These are phyloP conservation scores for Pleurostoma richardsiae DNA, from an alignment of 2,329 filamentous ascomycete genomes.

Conservation along the genomic window DNA sequence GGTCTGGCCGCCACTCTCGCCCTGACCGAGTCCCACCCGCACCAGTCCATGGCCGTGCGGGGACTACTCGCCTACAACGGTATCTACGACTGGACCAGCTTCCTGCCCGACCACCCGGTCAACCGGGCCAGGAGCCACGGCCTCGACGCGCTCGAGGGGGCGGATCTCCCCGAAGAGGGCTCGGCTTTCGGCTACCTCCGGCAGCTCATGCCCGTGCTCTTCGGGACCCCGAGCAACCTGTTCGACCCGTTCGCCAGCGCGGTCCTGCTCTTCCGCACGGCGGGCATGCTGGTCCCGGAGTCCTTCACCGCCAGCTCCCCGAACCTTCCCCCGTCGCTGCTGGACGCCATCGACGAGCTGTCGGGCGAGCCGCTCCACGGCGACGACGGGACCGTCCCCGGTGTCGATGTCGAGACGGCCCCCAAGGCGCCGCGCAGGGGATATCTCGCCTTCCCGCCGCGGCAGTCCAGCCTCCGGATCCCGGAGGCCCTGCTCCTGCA, in stretches of 20 bases:
- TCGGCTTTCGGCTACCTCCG: slow-evolving; percentile 31
- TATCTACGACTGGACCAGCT: slow-evolving; percentile 60
- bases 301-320: slow-evolving; percentile 25
- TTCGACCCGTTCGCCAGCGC: slow-evolving; percentile 59
- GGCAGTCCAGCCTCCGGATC: slow-evolving; percentile 39
- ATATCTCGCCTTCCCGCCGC: slow-evolving; percentile 42
- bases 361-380: not conserved
- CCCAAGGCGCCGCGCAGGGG: slow-evolving; percentile 31
- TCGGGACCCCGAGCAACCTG: slow-evolving; percentile 38
- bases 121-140: slow-evolving; percentile 20
- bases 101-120: slow-evolving; percentile 47
- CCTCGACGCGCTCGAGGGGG: slow-evolving; percentile 3
- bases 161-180: slow-evolving; percentile 20
- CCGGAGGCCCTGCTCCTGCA: slow-evolving; percentile 45
- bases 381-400: slow-evolving; percentile 1
- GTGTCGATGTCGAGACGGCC: not conserved
- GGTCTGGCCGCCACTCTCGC: slow-evolving; percentile 51
- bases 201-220: slow-evolving; percentile 34
- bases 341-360: slow-evolving; percentile 7
- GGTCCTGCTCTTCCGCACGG: slow-evolving; percentile 51
- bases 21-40: slow-evolving; percentile 46
- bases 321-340: slow-evolving; percentile 1
- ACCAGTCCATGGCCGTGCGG: slow-evolving; percentile 39
- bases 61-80: slow-evolving; percentile 54
- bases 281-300: slow-evolving; percentile 39